These are phyloP conservation scores for Colletotrichum orchidophilum DNA, from an alignment of 2,329 filamentous ascomycete species.

Conservation along the genomic window DNA sequence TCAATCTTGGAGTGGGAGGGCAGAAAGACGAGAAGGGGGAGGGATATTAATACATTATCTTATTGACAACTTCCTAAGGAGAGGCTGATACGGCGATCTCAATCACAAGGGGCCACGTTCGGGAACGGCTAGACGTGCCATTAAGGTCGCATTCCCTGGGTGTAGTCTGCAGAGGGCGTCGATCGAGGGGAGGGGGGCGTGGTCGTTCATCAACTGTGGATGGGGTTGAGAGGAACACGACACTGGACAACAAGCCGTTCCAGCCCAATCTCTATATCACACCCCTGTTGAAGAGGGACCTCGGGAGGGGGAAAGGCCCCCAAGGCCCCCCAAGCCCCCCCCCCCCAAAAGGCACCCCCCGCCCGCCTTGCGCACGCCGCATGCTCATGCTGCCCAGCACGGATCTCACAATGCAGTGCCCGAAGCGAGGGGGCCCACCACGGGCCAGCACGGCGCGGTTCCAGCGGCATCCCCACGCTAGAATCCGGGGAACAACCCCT, in stretches of 20 bases:
- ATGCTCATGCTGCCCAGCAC: neutral
- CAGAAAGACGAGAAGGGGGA: neutral
- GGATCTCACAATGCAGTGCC: slow-evolving; percentile 14
- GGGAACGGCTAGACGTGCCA: slow-evolving; percentile 20
- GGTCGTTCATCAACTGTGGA: neutral
- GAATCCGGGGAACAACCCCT: slow-evolving; percentile 30
- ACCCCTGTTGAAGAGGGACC: neutral
- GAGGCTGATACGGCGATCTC: slow-evolving; percentile 19
- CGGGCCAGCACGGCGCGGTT: slow-evolving; percentile 11
- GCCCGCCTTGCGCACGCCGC: neutral
- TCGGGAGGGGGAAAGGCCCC: neutral
- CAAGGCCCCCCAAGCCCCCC: neutral
- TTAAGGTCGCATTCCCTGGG: slow-evolving; percentile 29
- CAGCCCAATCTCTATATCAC: neutral
- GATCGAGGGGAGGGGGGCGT: neutral
- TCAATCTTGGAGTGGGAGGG: neutral
- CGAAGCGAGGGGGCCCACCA: slow-evolving; percentile 15
- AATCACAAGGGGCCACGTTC: neutral
- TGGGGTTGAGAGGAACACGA: neutral
- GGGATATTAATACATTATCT: slow-evolving; percentile 23
- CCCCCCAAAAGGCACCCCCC: neutral
- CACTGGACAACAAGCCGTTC: neutral
- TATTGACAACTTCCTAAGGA: slow-evolving; percentile 15
- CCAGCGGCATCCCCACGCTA: slow-evolving; percentile 27
- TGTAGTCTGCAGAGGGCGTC: slow-evolving; percentile 10